Percentiles rank a stretch among this genome's conserved stretches.
Evolutionary conservation across 140 eudicot species (phyloP).

Genomic region (Anethum foeniculum): DNA sequence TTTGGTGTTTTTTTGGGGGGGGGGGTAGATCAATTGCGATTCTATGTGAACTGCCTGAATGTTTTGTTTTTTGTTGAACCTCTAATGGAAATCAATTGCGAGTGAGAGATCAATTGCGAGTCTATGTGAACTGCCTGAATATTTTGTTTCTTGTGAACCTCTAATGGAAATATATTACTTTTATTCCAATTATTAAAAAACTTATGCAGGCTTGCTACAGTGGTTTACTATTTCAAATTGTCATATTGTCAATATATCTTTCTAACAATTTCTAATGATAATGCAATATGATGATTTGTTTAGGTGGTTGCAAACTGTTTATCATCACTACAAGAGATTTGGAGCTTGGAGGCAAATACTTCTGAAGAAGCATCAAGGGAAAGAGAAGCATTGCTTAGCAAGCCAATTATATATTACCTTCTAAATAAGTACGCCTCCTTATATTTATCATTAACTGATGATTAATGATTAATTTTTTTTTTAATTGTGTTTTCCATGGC

Average conservation of each 20-base stretch:
- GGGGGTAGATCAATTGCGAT: too few species aligned
- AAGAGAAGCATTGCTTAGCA: constrained; percentile 75
- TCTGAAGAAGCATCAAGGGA: constrained; percentile 91
- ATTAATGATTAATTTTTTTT: neutral
- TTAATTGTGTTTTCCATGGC: neutral
- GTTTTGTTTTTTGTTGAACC: too few species aligned
- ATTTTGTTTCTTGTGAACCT: neutral
- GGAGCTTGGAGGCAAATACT: constrained; percentile 82
- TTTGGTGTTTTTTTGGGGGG: too few species aligned
- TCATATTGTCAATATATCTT: neutral
- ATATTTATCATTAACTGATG: neutral
- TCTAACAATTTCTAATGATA: neutral
- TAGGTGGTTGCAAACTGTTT: constrained; percentile 96
- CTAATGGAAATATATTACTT: neutral
- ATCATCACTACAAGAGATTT: constrained; percentile 82
- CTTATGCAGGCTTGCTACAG: neutral
- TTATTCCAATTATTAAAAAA: neutral
- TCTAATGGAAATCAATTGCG: too few species aligned
- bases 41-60: too few species aligned
- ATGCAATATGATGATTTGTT: neutral
- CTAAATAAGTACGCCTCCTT: constrained; percentile 52
- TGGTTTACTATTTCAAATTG: neutral
- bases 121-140: neutral
- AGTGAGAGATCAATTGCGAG: neutral
- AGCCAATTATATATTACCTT: constrained; percentile 73